Conservation (phyloP, 1,139 yeast genomes). For the Blastobotrys proliferans region DNA sequence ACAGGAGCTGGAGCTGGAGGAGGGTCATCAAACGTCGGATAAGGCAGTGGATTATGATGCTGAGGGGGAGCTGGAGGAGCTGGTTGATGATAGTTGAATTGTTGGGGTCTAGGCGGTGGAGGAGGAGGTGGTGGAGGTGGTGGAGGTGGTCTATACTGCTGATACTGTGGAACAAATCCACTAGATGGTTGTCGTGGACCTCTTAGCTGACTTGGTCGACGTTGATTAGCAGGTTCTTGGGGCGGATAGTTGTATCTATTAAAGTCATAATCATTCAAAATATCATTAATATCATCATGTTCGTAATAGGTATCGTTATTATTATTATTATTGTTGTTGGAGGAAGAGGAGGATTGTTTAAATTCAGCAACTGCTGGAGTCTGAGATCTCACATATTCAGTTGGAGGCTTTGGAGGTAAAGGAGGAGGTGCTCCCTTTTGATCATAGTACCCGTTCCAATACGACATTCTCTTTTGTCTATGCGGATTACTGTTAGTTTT, state of each 20-base stretch:
- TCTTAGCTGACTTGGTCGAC: constrained; percentile 8
- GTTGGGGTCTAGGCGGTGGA: not conserved
- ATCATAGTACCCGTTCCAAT: not conserved
- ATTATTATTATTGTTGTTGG: no score
- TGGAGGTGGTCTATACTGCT: not conserved
- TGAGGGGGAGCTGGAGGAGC: not conserved
- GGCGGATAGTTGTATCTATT: constrained; percentile 1
- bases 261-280: constrained; percentile 2
- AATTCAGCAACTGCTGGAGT: not conserved
- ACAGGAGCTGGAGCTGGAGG: no score
- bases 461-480: not conserved
- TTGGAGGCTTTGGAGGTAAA: constrained; percentile 11
- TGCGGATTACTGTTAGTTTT: no score
- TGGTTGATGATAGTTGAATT: not conserved
- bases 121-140: not conserved
- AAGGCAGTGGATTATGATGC: no score
- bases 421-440: constrained; percentile 6
- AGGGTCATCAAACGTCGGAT: no score
- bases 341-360: no score
- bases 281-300: constrained; percentile 1
- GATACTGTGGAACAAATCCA: constrained; percentile 2
- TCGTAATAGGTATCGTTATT: no score
- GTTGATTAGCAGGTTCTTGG: not conserved
- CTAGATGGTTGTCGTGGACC: constrained; percentile 12
- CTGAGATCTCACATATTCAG: constrained; percentile 1